Conservation (phyloP, 2,329 filamentous ascomycete genomes). For the Nothomitra cinnamomea region DNA sequence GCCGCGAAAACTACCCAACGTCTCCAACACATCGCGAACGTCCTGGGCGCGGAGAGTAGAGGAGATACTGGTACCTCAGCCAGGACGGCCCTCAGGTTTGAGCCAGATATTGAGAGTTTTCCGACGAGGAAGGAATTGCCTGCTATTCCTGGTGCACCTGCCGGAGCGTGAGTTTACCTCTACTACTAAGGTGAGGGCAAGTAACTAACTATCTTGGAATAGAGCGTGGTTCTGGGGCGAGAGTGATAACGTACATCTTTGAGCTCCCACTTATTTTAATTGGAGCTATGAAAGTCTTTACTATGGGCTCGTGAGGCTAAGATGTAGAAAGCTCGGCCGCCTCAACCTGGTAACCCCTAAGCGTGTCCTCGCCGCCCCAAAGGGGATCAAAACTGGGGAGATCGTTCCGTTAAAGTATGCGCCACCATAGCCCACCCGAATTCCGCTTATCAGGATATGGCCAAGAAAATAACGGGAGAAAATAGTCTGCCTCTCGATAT, state of each 20-base stretch:
- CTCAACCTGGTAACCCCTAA: slow-evolving; percentile 39
- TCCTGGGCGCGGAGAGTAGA: neutral
- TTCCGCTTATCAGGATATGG: no score
- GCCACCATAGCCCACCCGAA: neutral
- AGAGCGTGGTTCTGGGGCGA: slow-evolving; percentile 42
- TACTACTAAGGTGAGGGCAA: no score
- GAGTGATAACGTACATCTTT: slow-evolving; percentile 29
- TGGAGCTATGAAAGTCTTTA: no score
- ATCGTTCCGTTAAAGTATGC: slow-evolving; percentile 35
- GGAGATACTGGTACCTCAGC: neutral
- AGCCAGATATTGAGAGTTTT: slow-evolving; percentile 35
- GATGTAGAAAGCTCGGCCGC: slow-evolving; percentile 24
- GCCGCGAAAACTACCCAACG: no score
- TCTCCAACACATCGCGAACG: no score
- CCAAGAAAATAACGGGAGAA: no score
- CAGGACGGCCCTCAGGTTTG: slow-evolving; percentile 29
- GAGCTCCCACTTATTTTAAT: slow-evolving; percentile 10
- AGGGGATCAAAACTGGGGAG: slow-evolving; percentile 37
- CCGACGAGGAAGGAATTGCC: slow-evolving; percentile 36
- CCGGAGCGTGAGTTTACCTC: slow-evolving; percentile 22
- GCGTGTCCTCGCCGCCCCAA: slow-evolving; percentile 34
- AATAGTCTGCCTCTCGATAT: slow-evolving; percentile 34
- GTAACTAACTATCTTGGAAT: no score
- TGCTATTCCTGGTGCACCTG: slow-evolving; percentile 31
- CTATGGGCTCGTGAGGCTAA: no score